phyloP scores from a whole-genome alignment of 2,329 filamentous ascomycete species.

The Knufia petricola region DNA sequence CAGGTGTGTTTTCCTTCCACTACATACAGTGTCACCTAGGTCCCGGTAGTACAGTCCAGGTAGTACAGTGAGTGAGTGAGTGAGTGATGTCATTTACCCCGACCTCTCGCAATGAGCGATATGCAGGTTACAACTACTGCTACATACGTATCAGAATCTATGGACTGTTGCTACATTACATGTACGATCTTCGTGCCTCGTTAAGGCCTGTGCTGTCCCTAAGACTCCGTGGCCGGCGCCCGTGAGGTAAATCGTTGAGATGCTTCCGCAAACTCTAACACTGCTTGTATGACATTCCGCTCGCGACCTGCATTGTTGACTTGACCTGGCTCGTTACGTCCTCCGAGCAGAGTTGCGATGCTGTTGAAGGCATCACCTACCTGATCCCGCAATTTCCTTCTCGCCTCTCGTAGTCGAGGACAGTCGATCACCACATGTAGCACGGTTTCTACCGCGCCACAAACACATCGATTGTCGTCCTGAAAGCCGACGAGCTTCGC shows the following conservation, averaged over 20 bases:
- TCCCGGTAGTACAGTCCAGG: too few species aligned
- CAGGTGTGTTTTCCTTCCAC: too few species aligned
- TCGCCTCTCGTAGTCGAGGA: constrained; percentile 17
- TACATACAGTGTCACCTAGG: too few species aligned
- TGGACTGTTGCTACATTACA: not conserved
- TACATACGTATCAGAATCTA: not conserved
- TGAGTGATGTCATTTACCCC: constrained; percentile 3
- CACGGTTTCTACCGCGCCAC: constrained; percentile 20
- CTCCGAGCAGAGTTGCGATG: constrained; percentile 22
- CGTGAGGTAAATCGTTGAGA: constrained; percentile 14
- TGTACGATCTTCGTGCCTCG: constrained; percentile 12
- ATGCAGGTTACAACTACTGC: constrained; percentile 4
- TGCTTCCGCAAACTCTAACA: constrained; percentile 14
- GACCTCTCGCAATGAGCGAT: constrained; percentile 3
- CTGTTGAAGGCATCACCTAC: constrained; percentile 20
- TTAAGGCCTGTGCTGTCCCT: constrained; percentile 4
- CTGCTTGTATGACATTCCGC: constrained; percentile 10
- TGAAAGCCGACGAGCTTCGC: constrained; percentile 9
- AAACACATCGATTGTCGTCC: constrained; percentile 17
- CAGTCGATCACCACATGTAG: constrained; percentile 20
- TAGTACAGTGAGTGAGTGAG: constrained; percentile 10
- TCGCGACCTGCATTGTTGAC: constrained; percentile 8
- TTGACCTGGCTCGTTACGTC: constrained; percentile 16
- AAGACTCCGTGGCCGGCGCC: constrained; percentile 9
- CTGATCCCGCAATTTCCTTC: constrained; percentile 14